Conservation (phyloP, 768 basidiomycete genomes). For the Suillus spraguei region DNA sequence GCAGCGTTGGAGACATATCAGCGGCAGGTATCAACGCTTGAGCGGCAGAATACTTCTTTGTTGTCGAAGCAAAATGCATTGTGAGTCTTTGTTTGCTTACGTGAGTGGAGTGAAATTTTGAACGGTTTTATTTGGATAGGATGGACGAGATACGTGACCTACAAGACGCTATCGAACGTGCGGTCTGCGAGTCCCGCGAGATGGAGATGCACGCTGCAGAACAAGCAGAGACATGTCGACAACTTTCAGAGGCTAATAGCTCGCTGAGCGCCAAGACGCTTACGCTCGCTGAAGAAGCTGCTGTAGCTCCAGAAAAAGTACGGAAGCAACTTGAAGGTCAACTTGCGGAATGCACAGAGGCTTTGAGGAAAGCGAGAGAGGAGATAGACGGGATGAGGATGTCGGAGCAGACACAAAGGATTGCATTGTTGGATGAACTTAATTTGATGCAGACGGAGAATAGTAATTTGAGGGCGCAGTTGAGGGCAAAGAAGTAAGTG, state of each 20-base stretch:
- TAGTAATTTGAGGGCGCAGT: constrained; percentile 64
- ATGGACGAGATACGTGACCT: constrained; percentile 67
- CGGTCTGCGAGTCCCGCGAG: constrained; percentile 63
- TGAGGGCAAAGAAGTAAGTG: constrained; percentile 56
- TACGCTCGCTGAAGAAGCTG: constrained; percentile 43
- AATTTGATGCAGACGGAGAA: constrained; percentile 85
- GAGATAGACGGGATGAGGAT: constrained; percentile 69
- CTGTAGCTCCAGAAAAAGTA: constrained; percentile 43
- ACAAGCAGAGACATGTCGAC: constrained; percentile 71
- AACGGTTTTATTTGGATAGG: constrained; percentile 36
- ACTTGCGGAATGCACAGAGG: constrained; percentile 59
- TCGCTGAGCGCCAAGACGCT: constrained; percentile 72
- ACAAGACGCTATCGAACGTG: constrained; percentile 61
- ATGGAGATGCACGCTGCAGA: constrained; percentile 70
- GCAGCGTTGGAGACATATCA: constrained; percentile 86
- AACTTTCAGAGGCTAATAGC: constrained; percentile 81
- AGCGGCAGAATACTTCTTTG: constrained; percentile 67
- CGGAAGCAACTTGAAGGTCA: constrained; percentile 67
- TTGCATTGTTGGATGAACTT: constrained; percentile 86
- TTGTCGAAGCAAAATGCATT: constrained; percentile 54
- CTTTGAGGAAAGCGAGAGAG: constrained; percentile 63
- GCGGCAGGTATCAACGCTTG: constrained; percentile 79
- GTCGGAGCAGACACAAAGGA: constrained; percentile 79
- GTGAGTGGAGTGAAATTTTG: background rate
- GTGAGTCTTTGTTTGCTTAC: constrained; percentile 42